phyloP scores from a whole-genome alignment of 352 stramenopile species.

The Globisporangium camurandrum region DNA sequence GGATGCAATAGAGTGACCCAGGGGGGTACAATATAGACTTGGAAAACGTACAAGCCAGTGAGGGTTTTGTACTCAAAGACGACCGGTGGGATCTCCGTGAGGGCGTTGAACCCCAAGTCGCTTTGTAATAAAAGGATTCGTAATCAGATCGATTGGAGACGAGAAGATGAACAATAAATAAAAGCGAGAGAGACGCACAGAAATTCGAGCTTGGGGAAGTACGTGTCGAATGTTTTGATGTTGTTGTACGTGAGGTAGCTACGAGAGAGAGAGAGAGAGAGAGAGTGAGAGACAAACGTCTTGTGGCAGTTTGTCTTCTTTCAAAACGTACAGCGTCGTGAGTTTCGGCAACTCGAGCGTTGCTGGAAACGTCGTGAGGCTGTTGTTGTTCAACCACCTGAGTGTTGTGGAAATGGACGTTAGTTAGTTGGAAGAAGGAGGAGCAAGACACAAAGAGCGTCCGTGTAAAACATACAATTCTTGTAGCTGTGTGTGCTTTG shows the following conservation, averaged over 20 bases:
- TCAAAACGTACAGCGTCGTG: not conserved
- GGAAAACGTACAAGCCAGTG: not conserved
- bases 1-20: not conserved
- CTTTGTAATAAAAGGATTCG: not conserved
- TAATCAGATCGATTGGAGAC: not conserved
- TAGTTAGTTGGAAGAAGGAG: not conserved
- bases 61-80: constrained; percentile 3
- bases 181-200: not conserved
- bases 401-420: not conserved
- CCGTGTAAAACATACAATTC: not conserved
- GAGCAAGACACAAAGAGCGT: not conserved
- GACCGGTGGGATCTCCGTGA: not conserved
- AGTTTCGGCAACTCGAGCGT: not conserved
- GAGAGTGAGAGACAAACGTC: not conserved
- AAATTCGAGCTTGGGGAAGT: not conserved
- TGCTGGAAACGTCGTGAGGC: not conserved
- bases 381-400: constrained; percentile 6
- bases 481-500: not conserved
- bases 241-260: not conserved
- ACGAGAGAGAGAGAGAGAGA: not conserved
- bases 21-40: not conserved
- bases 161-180: not conserved
- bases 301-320: too few species aligned
- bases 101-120: not conserved
- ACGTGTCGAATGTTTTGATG: not conserved